A percentile compares a stretch with the other conserved stretches of the same genome.
phyloP scores from a whole-genome alignment of 2,329 filamentous ascomycete species.

The Diaporthe ampelina region DNA sequence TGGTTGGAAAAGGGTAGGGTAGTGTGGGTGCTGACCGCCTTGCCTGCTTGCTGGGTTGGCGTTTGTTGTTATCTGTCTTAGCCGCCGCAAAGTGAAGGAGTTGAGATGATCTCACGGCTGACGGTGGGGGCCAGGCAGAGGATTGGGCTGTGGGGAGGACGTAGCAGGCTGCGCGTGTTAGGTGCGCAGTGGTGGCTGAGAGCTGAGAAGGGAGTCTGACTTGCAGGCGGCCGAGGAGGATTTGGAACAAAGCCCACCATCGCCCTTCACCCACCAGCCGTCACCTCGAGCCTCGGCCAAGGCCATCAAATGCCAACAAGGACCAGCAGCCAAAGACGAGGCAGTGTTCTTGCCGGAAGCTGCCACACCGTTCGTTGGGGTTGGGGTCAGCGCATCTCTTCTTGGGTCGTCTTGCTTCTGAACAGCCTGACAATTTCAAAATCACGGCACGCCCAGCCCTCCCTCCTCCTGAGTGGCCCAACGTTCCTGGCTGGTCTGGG shows the following conservation, averaged over 20 bases:
- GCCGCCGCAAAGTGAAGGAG: slow-evolving; percentile 16
- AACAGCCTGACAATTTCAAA: slow-evolving; percentile 3
- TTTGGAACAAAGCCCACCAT: neutral
- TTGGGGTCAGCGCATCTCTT: neutral
- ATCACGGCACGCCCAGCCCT: slow-evolving; percentile 9
- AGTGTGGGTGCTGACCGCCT: slow-evolving; percentile 1
- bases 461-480: neutral
- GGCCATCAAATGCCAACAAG: neutral
- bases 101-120: slow-evolving; percentile 21
- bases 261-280: neutral
- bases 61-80: slow-evolving; percentile 6
- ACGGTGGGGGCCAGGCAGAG: neutral
- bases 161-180: slow-evolving; percentile 28
- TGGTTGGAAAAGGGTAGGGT: neutral
- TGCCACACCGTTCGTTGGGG: slow-evolving; percentile 3
- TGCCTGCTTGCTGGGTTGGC: neutral
- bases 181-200: slow-evolving; percentile 25
- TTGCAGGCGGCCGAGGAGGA: slow-evolving; percentile 13
- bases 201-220: slow-evolving; percentile 3
- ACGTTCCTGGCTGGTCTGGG: neutral
- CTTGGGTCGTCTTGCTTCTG: neutral
- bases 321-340: neutral
- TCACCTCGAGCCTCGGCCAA: neutral
- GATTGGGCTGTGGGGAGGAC: slow-evolving; percentile 8
- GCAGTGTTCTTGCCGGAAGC: slow-evolving; percentile 17